Conservation (phyloP, 805 yeast genomes). For the Barnettozyma sp. region DNA sequence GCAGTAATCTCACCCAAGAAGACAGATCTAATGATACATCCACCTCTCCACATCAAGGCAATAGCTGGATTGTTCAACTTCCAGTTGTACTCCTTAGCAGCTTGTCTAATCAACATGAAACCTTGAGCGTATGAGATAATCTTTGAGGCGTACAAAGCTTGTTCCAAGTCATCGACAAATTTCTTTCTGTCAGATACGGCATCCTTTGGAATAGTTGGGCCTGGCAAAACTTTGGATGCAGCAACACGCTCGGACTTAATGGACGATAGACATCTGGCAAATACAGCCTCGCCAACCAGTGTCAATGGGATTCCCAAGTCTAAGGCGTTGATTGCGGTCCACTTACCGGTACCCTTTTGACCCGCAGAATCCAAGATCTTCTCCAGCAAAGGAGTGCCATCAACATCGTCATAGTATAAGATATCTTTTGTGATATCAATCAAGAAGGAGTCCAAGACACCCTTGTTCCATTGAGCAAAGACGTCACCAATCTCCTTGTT, state of each 20-base stretch:
- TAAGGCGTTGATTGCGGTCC: slow-evolving; percentile 98
- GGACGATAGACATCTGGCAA: slow-evolving; percentile 92
- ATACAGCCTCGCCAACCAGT: slow-evolving; percentile 97
- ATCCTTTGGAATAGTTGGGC: slow-evolving; percentile 65
- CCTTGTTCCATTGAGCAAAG: slow-evolving; percentile 89
- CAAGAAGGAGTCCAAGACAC: slow-evolving; percentile 95
- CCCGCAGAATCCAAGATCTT: slow-evolving; percentile 96
- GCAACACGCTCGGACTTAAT: slow-evolving; percentile 83
- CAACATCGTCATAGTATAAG: slow-evolving; percentile 79
- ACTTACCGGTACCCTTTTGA: slow-evolving; percentile 99
- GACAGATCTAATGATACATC: slow-evolving; percentile 98
- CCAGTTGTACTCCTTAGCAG: slow-evolving; percentile 96
- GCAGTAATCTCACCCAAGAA: slow-evolving; percentile 95
- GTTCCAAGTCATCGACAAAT: slow-evolving; percentile 91
- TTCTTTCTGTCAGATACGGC: slow-evolving; percentile 67
- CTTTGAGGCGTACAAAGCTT: slow-evolving; percentile 97
- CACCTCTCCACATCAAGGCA: slow-evolving; percentile 99
- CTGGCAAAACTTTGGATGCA: slow-evolving; percentile 73
- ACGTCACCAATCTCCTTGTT: slow-evolving; percentile 93
- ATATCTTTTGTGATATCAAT: slow-evolving; percentile 96
- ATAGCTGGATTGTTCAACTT: slow-evolving; percentile 95
- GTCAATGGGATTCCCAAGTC: slow-evolving; percentile 99
- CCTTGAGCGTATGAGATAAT: slow-evolving; percentile 98
- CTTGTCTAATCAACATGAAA: slow-evolving; percentile 98
- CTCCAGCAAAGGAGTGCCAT: slow-evolving; percentile 90